Evolutionary conservation across 1,284 basidiomycete species (phyloP).

Genomic region (Albatrellus sp.): DNA sequence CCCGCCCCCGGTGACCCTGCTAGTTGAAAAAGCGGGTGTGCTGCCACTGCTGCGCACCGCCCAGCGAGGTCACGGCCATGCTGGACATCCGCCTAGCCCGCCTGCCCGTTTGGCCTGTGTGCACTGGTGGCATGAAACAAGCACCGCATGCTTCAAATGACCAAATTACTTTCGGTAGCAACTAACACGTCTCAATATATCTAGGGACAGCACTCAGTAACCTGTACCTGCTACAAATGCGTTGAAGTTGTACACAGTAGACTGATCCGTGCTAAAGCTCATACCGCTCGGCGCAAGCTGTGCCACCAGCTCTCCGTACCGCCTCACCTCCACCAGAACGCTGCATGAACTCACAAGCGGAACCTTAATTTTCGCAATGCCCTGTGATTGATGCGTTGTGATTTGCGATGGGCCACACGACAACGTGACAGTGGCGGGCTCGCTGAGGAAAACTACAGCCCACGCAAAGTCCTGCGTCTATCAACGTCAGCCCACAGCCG

Average conservation of each 20-base stretch:
- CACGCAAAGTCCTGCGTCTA: constrained; percentile 27
- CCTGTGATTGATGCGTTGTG: neutral
- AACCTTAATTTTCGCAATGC: neutral
- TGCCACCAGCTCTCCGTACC: neutral
- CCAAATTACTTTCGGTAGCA: no score
- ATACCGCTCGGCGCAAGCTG: neutral
- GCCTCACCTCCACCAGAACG: neutral
- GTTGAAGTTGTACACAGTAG: neutral
- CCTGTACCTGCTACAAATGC: neutral
- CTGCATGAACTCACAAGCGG: neutral
- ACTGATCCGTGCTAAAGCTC: neutral
- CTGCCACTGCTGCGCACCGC: no score
- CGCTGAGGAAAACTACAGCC: constrained; percentile 40
- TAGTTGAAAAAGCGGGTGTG: no score
- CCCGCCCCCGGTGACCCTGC: no score
- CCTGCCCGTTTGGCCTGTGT: no score
- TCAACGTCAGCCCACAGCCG: neutral
- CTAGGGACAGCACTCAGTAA: no score
- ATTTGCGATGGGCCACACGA: constrained; percentile 4
- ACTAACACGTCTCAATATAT: no score
- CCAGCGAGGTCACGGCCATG: no score
- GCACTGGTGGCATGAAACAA: no score
- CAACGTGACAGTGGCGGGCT: constrained; percentile 32
- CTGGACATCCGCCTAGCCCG: no score
- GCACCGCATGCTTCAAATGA: no score